phyloP scores from a whole-genome alignment of 768 basidiomycete species.

The Russula griseocarnosa region DNA sequence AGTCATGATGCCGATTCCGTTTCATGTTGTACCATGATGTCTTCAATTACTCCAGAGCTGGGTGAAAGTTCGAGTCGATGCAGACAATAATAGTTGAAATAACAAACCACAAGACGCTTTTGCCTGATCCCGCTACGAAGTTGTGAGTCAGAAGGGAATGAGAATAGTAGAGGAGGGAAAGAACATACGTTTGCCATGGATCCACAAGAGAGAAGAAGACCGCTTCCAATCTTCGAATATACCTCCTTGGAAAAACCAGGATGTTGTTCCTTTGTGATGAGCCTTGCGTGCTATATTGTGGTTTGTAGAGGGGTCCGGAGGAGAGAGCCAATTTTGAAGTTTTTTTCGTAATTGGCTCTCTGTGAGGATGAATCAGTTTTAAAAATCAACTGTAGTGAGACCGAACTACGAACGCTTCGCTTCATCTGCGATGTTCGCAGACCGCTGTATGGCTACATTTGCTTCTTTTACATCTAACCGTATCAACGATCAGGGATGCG shows the following conservation, averaged over 20 bases:
- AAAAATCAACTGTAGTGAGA: neutral
- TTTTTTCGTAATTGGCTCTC: neutral
- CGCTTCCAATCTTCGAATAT: too few relatives aligned
- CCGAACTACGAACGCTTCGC: neutral
- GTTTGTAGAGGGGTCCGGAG: too few relatives aligned
- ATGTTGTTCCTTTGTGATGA: too few relatives aligned
- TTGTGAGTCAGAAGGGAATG: neutral
- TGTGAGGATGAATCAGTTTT: neutral
- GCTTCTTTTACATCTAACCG: neutral
- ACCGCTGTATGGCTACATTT: neutral
- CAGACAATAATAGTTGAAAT: neutral
- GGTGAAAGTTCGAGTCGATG: neutral
- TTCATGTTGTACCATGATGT: neutral
- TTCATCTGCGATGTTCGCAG: neutral
- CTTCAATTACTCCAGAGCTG: neutral
- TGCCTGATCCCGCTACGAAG: neutral
- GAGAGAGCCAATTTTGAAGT: too few relatives aligned
- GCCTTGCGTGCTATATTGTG: too few relatives aligned
- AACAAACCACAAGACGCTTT: neutral
- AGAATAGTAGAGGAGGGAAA: too few relatives aligned
- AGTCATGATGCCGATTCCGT: neutral
- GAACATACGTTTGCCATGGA: too few relatives aligned
- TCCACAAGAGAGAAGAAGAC: too few relatives aligned
- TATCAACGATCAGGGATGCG: neutral
- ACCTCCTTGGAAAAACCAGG: too few relatives aligned